phyloP scores from a whole-genome alignment of 805 yeast species.

The Jamesozyma gamospora region DNA sequence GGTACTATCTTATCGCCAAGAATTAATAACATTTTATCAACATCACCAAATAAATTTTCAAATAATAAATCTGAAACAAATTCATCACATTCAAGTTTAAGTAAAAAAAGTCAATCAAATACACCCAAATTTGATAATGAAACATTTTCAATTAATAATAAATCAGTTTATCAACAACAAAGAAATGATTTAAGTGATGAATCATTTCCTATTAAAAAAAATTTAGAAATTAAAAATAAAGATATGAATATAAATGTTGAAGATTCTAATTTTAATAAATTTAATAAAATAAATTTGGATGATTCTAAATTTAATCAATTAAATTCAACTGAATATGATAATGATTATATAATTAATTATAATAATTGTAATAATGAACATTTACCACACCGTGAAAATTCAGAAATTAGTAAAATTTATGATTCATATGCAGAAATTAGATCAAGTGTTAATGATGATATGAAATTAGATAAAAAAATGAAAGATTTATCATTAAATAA shows the following conservation, averaged over 20 bases:
- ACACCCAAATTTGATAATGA: too few relatives aligned
- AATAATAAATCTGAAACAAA: background rate
- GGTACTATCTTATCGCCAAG: slow-evolving; percentile 16
- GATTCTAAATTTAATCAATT: slow-evolving; percentile 1
- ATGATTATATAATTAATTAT: too few relatives aligned
- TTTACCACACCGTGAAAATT: too few relatives aligned
- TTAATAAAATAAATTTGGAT: too few relatives aligned
- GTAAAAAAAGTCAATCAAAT: background rate
- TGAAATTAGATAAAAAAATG: too few relatives aligned
- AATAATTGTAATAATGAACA: background rate
- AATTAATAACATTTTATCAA: background rate
- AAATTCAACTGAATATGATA: too few relatives aligned
- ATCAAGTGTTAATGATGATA: too few relatives aligned
- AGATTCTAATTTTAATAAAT: slow-evolving; percentile 7
- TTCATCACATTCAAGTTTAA: background rate
- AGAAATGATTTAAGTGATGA: too few relatives aligned
- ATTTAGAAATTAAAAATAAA: background rate
- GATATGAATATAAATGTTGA: slow-evolving; percentile 5
- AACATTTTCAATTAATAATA: background rate
- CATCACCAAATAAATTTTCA: background rate
- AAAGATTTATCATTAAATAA: too few relatives aligned
- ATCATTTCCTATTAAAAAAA: background rate
- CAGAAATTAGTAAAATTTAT: too few relatives aligned
- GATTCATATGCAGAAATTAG: too few relatives aligned
- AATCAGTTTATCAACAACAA: too few relatives aligned